Conservation (phyloP, 306 rosid genomes). For the Amphicarpaea edgeworthii region DNA sequence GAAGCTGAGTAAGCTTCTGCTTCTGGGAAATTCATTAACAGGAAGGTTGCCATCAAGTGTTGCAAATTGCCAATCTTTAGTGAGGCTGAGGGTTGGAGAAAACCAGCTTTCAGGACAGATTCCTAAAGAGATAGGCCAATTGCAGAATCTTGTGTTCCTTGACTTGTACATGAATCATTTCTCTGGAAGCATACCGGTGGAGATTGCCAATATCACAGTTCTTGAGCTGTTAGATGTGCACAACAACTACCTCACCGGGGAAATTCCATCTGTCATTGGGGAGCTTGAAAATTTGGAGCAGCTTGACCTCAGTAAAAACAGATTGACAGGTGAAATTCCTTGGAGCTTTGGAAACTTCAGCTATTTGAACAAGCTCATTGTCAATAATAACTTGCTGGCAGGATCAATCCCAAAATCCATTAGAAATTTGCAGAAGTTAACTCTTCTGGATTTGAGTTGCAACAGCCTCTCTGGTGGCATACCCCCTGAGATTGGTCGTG, state of each 20-base stretch:
- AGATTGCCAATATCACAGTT: slow-evolving; percentile 85
- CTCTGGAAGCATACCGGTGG: slow-evolving; percentile 78
- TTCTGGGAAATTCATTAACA: slow-evolving; percentile 86
- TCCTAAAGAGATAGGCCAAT: slow-evolving; percentile 84
- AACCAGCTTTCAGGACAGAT: slow-evolving; percentile 90
- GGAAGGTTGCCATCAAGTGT: slow-evolving; percentile 76
- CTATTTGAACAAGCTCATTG: slow-evolving; percentile 89
- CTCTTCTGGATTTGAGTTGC: slow-evolving; percentile 88
- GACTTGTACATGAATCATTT: slow-evolving; percentile 93
- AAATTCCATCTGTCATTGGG: slow-evolving; percentile 75
- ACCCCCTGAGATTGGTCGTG: slow-evolving; percentile 76
- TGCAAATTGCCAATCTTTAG: slow-evolving; percentile 79
- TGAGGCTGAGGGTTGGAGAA: slow-evolving; percentile 91
- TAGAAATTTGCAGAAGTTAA: slow-evolving; percentile 74
- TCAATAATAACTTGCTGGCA: slow-evolving; percentile 75
- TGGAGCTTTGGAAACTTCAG: slow-evolving; percentile 88
- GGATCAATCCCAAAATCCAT: slow-evolving; percentile 85
- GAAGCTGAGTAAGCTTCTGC: slow-evolving; percentile 94
- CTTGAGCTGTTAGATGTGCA: slow-evolving; percentile 93
- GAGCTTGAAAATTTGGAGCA: slow-evolving; percentile 92
- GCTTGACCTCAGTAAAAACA: slow-evolving; percentile 90
- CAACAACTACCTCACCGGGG: slow-evolving; percentile 77
- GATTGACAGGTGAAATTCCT: slow-evolving; percentile 83
- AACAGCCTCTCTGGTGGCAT: slow-evolving; percentile 81
- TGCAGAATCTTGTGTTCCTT: slow-evolving; percentile 92